These are phyloP conservation scores for Geotrichum siamense DNA, from an alignment of 1,139 yeast genomes.

Conservation along the genomic window DNA sequence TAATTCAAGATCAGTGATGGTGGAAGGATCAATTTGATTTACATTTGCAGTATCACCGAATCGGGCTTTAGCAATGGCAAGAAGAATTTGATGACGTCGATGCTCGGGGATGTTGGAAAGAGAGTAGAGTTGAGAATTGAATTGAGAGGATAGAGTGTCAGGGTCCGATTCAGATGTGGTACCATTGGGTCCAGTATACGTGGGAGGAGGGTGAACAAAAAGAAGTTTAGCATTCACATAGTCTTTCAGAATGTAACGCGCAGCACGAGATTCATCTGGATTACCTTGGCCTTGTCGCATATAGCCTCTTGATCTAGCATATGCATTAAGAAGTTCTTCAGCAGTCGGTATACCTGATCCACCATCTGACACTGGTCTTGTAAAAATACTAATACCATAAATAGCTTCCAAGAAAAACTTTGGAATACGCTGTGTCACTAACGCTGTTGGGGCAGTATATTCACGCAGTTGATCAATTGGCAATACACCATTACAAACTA, in stretches of 20 bases:
- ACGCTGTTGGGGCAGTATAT: conserved; percentile 80
- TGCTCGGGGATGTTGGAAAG: conserved; percentile 54
- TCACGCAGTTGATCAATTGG: conserved; percentile 97
- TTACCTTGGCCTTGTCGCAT: conserved; percentile 93
- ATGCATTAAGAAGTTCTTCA: conserved; percentile 79
- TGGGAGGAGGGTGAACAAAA: conserved; percentile 84
- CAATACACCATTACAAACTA: conserved; percentile 94
- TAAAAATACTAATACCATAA: conserved; percentile 85
- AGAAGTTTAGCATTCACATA: conserved; percentile 87
- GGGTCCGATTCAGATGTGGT: conserved; percentile 25
- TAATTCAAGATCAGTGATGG: conserved; percentile 57
- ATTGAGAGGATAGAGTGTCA: conserved; percentile 44
- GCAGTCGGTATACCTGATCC: conserved; percentile 87
- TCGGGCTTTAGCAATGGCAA: conserved; percentile 36
- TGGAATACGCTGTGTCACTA: conserved; percentile 85
- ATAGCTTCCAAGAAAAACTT: conserved; percentile 82
- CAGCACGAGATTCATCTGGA: conserved; percentile 94
- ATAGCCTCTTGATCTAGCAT: conserved; percentile 94
- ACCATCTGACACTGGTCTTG: conserved; percentile 71
- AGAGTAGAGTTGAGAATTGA: conserved; percentile 67
- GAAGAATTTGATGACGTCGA: conserved; percentile 61
- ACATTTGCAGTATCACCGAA: conserved; percentile 16
- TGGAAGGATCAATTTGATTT: conserved; percentile 38
- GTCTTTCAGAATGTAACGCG: conserved; percentile 87
- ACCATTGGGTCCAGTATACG: conserved; percentile 31